Base-by-base conservation (phyloP, 164 flowering plant genomes). In the Chimonanthus salicifolius region DNA sequence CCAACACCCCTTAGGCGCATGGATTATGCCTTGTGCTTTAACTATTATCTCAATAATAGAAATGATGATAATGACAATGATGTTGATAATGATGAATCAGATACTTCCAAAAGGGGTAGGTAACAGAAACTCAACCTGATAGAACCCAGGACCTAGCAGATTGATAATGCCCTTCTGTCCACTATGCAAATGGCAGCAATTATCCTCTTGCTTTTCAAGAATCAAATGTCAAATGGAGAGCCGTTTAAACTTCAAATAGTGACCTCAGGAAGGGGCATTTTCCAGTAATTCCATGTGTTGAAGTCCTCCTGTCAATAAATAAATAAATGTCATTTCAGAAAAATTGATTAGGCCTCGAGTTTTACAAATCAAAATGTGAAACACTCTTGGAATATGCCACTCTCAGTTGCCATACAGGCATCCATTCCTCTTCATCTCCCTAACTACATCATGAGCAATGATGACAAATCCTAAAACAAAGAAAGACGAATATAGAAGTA, bases 281-380 rank as follows among this genome's bases (percentile, higher is more conserved):
- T 93, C 99, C 98, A 95, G 82, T 49, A 95, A 78, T 95, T 95
- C 98, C 98, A 95, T 51, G 90, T 73, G 76, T 95, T 95, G 74
- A 79, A 95, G 74, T 91, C 98, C 87, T 95, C 98, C 99, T 95
- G 87, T 21, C 76, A 16, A 16, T 10, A 47, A 54, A 58, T 49
- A 62, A 16, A 7, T 67, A 45, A 4, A 47, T 62, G 4, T 71
- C 49, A 69, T 47, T n/a, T 64, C n/a, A 10, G 44, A 48, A 62
- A 18, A 13, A 45, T 46, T 8, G 33, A 33, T 33, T 33, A 33
- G 33, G 33, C 33, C 33, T 33, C 1, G 33, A 33, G 33, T 33
- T 33, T 33, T 33, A 33, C 33, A 33, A 33, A 33, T 33, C 33
- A 33, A 33, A 33, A 33, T 20, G 18, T 18, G 60, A 54, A 10